phyloP scores from a whole-genome alignment of 2,329 filamentous ascomycete genomes.

The Fusarium hainanense region DNA sequence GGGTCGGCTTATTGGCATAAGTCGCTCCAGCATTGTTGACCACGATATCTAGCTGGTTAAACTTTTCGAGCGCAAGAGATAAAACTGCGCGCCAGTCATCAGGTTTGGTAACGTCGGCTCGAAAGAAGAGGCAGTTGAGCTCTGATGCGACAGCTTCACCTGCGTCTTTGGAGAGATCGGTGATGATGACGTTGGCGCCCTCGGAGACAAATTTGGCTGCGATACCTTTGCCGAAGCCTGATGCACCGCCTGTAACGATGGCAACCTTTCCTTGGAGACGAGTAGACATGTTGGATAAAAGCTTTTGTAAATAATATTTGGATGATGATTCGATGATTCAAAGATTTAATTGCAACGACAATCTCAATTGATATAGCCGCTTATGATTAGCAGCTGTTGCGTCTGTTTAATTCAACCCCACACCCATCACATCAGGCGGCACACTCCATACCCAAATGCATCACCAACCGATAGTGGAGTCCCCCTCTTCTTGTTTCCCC shows the following conservation, averaged over 20 bases:
- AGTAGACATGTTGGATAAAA: background rate
- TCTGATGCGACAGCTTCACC: slow-evolving; percentile 61
- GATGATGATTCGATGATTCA: background rate
- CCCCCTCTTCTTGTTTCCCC: background rate
- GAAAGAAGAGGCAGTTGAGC: slow-evolving; percentile 56
- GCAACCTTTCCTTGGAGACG: slow-evolving; percentile 57
- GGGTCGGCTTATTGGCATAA: slow-evolving; percentile 71
- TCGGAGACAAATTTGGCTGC: slow-evolving; percentile 27
- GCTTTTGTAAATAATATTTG: too few relatives aligned
- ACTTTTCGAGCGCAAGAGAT: slow-evolving; percentile 57
- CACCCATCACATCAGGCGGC: background rate
- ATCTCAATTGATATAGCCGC: background rate
- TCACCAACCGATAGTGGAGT: background rate
- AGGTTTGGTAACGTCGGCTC: slow-evolving; percentile 44
- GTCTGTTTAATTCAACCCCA: background rate
- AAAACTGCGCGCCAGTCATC: slow-evolving; percentile 65
- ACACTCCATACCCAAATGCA: background rate
- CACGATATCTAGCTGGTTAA: slow-evolving; percentile 66
- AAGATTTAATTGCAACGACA: background rate
- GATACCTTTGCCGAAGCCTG: slow-evolving; percentile 60
- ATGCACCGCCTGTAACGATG: slow-evolving; percentile 49
- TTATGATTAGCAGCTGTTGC: background rate
- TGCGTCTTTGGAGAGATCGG: slow-evolving; percentile 67
- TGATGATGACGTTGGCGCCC: slow-evolving; percentile 57
- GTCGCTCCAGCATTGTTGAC: slow-evolving; percentile 71